phyloP scores from a whole-genome alignment of 2,329 filamentous ascomycete species.

The Xylariaceae sp. region DNA sequence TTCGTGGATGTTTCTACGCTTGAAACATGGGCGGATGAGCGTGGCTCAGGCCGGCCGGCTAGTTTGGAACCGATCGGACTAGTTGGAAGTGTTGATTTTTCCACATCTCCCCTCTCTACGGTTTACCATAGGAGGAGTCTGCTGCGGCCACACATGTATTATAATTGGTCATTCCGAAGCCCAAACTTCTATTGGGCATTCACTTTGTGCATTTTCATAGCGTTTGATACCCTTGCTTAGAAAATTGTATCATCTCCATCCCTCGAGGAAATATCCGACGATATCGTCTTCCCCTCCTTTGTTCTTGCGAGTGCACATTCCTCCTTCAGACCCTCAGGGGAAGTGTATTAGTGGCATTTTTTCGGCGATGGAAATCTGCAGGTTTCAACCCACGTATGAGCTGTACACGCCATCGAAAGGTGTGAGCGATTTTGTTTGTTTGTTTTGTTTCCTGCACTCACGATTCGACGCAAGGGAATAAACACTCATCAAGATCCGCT shows the following conservation, averaged over 20 bases:
- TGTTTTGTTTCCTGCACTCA: neutral
- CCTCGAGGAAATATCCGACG: neutral
- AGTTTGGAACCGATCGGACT: neutral
- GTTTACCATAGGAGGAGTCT: neutral
- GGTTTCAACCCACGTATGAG: neutral
- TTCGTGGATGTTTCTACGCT: constrained; percentile 5
- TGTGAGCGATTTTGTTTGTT: constrained; percentile 5
- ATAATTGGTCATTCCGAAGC: neutral
- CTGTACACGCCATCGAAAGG: neutral
- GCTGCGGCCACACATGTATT: neutral
- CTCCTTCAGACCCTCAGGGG: neutral
- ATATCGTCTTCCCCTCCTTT: neutral
- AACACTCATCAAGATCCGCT: neutral
- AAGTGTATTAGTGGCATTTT: constrained; percentile 9
- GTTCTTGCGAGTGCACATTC: neutral
- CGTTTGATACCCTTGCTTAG: constrained; percentile 17
- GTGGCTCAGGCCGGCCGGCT: neutral
- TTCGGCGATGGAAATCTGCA: neutral
- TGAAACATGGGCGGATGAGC: constrained; percentile 6
- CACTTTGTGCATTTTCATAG: constrained; percentile 3
- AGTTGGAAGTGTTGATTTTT: neutral
- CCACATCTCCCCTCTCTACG: neutral
- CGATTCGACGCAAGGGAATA: neutral
- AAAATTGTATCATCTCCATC: neutral
- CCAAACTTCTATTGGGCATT: neutral